Conservation (phyloP, 1,139 yeast genomes). For the Candida dubliniensis region DNA sequence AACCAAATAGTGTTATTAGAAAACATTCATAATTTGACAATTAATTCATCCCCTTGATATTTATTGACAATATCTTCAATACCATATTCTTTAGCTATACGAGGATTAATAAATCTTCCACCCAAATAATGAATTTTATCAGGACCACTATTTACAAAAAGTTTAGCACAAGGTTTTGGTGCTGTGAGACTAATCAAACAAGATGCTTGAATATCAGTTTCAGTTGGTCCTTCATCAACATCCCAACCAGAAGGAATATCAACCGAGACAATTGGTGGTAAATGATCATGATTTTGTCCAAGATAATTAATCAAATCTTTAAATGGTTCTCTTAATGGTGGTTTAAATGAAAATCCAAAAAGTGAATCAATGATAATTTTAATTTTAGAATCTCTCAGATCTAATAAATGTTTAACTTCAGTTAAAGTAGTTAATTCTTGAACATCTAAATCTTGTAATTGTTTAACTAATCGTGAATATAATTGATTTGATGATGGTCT, state of each 20-base stretch:
- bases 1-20: too few species aligned
- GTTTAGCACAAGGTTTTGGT: slow-evolving; percentile 81
- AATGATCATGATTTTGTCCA: slow-evolving; percentile 25
- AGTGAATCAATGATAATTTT: slow-evolving; percentile 69
- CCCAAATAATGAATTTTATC: slow-evolving; percentile 71
- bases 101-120: slow-evolving; percentile 73
- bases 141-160: slow-evolving; percentile 30
- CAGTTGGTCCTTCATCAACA: slow-evolving; percentile 78
- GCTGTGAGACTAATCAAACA: slow-evolving; percentile 84
- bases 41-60: slow-evolving; percentile 39
- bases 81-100: slow-evolving; percentile 70
- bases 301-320: slow-evolving; percentile 55
- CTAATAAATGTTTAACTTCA: slow-evolving; percentile 32
- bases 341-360: slow-evolving; percentile 91
- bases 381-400: slow-evolving; percentile 14
- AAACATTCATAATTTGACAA: slow-evolving; percentile 31
- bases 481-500: slow-evolving; percentile 46
- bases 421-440: slow-evolving; percentile 39
- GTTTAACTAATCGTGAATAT: slow-evolving; percentile 51
- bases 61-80: slow-evolving; percentile 46
- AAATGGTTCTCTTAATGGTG: slow-evolving; percentile 85
- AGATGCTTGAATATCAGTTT: slow-evolving; percentile 52
- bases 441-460: slow-evolving; percentile 58
- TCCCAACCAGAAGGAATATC: slow-evolving; percentile 98
- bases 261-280: slow-evolving; percentile 69